phyloP scores from a whole-genome alignment of 352 stramenopile genomes.

The Globisporangium spinosum region DNA sequence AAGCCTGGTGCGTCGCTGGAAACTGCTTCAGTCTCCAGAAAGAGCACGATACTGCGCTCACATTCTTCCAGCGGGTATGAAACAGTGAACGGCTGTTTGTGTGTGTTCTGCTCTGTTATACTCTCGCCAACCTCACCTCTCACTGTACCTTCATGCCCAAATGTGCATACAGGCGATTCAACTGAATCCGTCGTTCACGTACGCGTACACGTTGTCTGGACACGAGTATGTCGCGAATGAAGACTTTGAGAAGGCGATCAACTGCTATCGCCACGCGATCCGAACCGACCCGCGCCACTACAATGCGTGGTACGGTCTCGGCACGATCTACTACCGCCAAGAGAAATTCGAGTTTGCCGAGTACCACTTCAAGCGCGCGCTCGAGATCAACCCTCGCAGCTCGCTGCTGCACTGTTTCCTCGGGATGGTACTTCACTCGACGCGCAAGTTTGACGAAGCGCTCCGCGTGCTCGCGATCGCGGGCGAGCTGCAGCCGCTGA shows the following conservation, averaged over 20 bases:
- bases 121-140: neutral
- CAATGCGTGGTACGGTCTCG: slow-evolving; percentile 92
- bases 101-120: neutral
- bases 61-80: slow-evolving; percentile 92
- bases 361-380: slow-evolving; percentile 94
- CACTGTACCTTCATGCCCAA: neutral
- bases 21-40: slow-evolving; percentile 99
- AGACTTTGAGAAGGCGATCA: slow-evolving; percentile 97
- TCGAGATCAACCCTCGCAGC: slow-evolving; percentile 93
- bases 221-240: slow-evolving; percentile 98
- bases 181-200: slow-evolving; percentile 93
- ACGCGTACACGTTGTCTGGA: slow-evolving; percentile 96
- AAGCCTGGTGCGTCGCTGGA: slow-evolving; percentile 95
- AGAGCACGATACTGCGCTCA: slow-evolving; percentile 94
- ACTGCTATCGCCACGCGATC: slow-evolving; percentile 94
- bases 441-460: slow-evolving; percentile 87
- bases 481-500: slow-evolving; percentile 88
- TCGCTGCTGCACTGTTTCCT: slow-evolving; percentile 95
- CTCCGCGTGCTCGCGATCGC: slow-evolving; percentile 88
- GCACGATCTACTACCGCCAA: slow-evolving; percentile 95
- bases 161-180: slow-evolving; percentile 77
- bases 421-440: slow-evolving; percentile 93
- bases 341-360: slow-evolving; percentile 97
- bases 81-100: neutral
- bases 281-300: slow-evolving; percentile 91